These are phyloP conservation scores for Diplodia sapinea DNA, from an alignment of 2,329 filamentous ascomycete species.

Conservation along the genomic window DNA sequence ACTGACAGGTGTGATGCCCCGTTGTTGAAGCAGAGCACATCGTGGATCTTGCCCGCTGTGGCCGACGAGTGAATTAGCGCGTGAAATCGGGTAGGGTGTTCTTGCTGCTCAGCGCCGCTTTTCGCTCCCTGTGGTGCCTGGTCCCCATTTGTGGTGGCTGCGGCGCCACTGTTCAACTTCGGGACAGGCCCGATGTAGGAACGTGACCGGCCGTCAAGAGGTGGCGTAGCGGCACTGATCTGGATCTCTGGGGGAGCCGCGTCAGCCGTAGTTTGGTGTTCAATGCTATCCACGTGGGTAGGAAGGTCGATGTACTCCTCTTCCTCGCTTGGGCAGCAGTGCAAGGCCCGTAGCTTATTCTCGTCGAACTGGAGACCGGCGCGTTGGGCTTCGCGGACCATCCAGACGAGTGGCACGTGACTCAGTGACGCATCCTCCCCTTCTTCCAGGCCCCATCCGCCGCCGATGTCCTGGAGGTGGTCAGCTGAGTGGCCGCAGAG, in stretches of 20 bases:
- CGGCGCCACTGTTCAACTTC: background rate
- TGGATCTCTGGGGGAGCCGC: constrained; percentile 41
- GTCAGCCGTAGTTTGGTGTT: background rate
- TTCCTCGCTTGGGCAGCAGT: constrained; percentile 61
- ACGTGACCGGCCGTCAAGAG: constrained; percentile 11
- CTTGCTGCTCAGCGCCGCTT: background rate
- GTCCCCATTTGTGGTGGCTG: background rate
- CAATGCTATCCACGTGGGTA: background rate
- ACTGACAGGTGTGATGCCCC: constrained; percentile 65
- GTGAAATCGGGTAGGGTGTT: constrained; percentile 54
- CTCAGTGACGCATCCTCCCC: constrained; percentile 66
- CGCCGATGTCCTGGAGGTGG: constrained; percentile 66
- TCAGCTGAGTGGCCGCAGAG: background rate
- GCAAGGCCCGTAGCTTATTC: constrained; percentile 69
- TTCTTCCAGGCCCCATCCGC: constrained; percentile 68
- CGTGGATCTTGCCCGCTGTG: constrained; percentile 65
- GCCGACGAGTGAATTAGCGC: constrained; percentile 64
- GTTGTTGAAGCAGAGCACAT: constrained; percentile 69
- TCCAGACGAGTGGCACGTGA: constrained; percentile 73
- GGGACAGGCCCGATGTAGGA: constrained; percentile 7
- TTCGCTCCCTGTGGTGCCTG: too few species aligned
- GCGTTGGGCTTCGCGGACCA: constrained; percentile 67
- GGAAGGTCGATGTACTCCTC: constrained; percentile 23
- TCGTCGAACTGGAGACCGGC: constrained; percentile 75
- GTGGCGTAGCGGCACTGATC: constrained; percentile 38